Conservation (phyloP, 371 early-diverging fungal species). For the Polyrhizophydium stewartii region DNA sequence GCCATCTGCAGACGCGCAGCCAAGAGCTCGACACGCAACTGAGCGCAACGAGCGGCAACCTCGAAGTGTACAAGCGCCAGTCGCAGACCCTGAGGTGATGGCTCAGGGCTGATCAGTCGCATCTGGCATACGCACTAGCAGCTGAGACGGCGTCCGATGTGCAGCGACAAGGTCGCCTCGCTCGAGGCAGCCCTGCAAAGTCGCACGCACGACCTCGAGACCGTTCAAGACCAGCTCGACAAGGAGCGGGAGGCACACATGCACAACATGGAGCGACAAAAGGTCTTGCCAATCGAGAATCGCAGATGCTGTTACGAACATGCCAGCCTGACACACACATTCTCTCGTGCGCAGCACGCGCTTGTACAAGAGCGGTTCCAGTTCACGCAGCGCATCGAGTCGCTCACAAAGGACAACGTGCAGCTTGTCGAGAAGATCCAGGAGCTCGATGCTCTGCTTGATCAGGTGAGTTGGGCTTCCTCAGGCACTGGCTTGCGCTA, state of each 20-base stretch:
- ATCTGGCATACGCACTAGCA: too few species aligned
- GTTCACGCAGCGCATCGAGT: neutral
- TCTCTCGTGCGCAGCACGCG: neutral
- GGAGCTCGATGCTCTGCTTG: neutral
- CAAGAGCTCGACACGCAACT: neutral
- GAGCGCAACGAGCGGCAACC: neutral
- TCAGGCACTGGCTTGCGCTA: too few species aligned
- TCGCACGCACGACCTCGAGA: constrained; percentile 13
- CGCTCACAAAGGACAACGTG: neutral
- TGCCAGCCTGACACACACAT: neutral
- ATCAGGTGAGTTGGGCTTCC: neutral
- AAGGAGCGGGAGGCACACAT: constrained; percentile 21
- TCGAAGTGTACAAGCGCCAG: neutral
- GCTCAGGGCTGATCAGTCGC: too few species aligned
- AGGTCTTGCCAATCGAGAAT: neutral
- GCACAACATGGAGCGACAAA: constrained; percentile 9
- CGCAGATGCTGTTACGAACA: neutral
- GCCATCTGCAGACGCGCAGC: neutral
- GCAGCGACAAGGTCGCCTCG: constrained; percentile 14
- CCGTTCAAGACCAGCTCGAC: constrained; percentile 16
- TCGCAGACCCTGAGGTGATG: neutral
- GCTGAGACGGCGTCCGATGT: too few species aligned
- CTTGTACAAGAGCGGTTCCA: constrained; percentile 4
- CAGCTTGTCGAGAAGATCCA: neutral
- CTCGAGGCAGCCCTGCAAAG: constrained; percentile 7